These are phyloP conservation scores for Strigomonas culicis DNA, from an alignment of 208 protist species.

Conservation along the genomic window DNA sequence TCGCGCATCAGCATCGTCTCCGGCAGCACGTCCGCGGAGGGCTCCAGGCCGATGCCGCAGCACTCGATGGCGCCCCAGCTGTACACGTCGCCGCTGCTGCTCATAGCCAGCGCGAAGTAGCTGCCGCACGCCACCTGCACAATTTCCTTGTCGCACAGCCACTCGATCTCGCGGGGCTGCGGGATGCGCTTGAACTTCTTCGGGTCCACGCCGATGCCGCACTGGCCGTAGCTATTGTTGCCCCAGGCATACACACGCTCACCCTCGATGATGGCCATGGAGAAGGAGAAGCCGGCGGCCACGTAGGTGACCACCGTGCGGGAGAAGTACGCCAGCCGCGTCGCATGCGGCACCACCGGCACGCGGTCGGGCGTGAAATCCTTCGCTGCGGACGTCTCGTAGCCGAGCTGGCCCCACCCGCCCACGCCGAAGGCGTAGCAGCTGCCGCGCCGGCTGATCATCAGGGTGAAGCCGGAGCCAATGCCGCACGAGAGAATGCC, in stretches of 20 bases:
- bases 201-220: slow-evolving; percentile 68
- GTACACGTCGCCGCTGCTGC: slow-evolving; percentile 64
- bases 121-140: slow-evolving; percentile 77
- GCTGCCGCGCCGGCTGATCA: slow-evolving; percentile 60
- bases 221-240: slow-evolving; percentile 81
- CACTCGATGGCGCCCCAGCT: slow-evolving; percentile 82
- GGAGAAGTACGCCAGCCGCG: slow-evolving; percentile 54
- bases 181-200: slow-evolving; percentile 43
- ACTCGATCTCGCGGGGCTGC: slow-evolving; percentile 58
- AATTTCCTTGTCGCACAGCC: slow-evolving; percentile 73
- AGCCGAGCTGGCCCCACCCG: slow-evolving; percentile 80
- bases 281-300: slow-evolving; percentile 52
- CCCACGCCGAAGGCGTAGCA: slow-evolving; percentile 68
- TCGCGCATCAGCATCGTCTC: slow-evolving; percentile 45
- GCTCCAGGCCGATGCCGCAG: slow-evolving; percentile 67
- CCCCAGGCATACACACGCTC: slow-evolving; percentile 79
- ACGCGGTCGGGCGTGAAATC: slow-evolving; percentile 56
- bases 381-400: slow-evolving; percentile 38
- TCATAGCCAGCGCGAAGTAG: slow-evolving; percentile 75
- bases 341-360: slow-evolving; percentile 62
- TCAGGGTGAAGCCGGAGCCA: slow-evolving; percentile 72
- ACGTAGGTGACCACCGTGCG: slow-evolving; percentile 48
- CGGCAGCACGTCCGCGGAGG: slow-evolving; percentile 33
- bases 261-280: slow-evolving; percentile 60
- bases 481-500: slow-evolving; percentile 59